Base-by-base conservation (phyloP, 768 basidiomycete genomes). In the Boletus fagicola region DNA sequence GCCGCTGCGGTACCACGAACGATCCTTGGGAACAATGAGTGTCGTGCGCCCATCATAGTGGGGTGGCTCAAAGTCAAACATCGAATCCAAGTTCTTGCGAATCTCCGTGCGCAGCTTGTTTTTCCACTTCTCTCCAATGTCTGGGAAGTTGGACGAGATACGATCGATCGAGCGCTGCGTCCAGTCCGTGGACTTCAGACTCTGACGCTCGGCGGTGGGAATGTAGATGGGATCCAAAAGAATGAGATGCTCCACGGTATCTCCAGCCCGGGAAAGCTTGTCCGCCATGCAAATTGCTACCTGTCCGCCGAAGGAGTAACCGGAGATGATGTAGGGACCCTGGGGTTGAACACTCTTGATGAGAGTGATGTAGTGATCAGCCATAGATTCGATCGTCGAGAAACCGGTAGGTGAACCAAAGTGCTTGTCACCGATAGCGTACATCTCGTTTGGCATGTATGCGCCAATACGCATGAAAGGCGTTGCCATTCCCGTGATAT, bases 401-500 rank as follows among this genome's bases (percentile, higher is more conserved):
- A 71, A 71, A 48, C 69, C 69, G 0, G 62, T 67, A 30, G 65
- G 43, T 12, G 68, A 72, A 31, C 69, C 69, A 31, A 70, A 70
- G 54, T 71, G 65, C 30, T 64, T 67, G 60, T 71, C 69, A 28
- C 69, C 70, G 24, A 71, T 71, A n/a, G 70, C 69, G 33, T 70
- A 71, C 64, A 71, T 67, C 64, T 71, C 69, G 45, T 59, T 69
- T 1, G 69, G 67, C 69, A 70, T 70, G 57, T 62, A 70, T 22
- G 69, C 65, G 7, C 69, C 70, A 26, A 70, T 69, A 13, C 69
- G 65, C 69, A 70, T 70, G 58, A 67, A 71, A 4, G 69, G 69
- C 2, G 69, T 70, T 9, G 65, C 69, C 67, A 70, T 71, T 38
- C 69, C 69, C 4, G 69, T 70, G 59, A 70, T 64, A 43, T 70